phyloP scores from a whole-genome alignment of 306 rosid species.

The Trifolium subterraneum region DNA sequence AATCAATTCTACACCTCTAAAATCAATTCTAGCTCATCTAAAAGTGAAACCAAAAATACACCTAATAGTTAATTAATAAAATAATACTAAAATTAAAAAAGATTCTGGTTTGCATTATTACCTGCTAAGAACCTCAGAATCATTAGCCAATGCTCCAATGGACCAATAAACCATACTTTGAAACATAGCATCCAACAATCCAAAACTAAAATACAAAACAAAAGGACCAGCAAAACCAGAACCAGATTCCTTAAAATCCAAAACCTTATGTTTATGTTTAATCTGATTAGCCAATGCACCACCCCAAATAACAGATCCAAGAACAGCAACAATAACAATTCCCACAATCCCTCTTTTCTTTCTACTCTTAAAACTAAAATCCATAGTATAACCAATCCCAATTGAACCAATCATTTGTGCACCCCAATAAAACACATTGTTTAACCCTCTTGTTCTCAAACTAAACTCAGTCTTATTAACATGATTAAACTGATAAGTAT shows the following conservation, averaged over 20 bases:
- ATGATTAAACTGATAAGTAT: slow-evolving; percentile 84
- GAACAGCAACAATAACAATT: slow-evolving; percentile 56
- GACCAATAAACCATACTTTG: slow-evolving; percentile 89
- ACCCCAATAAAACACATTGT: slow-evolving; percentile 89
- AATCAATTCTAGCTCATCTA: too few species aligned
- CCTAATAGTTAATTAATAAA: neutral
- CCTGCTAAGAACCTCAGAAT: slow-evolving; percentile 94
- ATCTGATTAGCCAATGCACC: slow-evolving; percentile 88
- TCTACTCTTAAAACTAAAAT: slow-evolving; percentile 80
- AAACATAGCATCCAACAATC: slow-evolving; percentile 91
- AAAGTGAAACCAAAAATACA: too few species aligned
- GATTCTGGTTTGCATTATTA: slow-evolving; percentile 34
- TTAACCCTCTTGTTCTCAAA: slow-evolving; percentile 91
- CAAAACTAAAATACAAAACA: slow-evolving; percentile 75
- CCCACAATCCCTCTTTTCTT: slow-evolving; percentile 78
- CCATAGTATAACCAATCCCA: slow-evolving; percentile 81
- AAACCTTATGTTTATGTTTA: slow-evolving; percentile 32
- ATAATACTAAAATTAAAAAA: neutral
- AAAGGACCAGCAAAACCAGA: slow-evolving; percentile 76
- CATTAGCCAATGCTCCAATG: slow-evolving; percentile 85
- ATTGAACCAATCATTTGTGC: slow-evolving; percentile 92
- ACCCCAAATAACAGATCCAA: slow-evolving; percentile 72
- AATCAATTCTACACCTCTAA: too few species aligned
- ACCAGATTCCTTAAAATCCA: slow-evolving; percentile 76
- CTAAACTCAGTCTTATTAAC: slow-evolving; percentile 69